phyloP scores from a whole-genome alignment of 2,329 filamentous ascomycete genomes.

The Epichloe gansuensis region DNA sequence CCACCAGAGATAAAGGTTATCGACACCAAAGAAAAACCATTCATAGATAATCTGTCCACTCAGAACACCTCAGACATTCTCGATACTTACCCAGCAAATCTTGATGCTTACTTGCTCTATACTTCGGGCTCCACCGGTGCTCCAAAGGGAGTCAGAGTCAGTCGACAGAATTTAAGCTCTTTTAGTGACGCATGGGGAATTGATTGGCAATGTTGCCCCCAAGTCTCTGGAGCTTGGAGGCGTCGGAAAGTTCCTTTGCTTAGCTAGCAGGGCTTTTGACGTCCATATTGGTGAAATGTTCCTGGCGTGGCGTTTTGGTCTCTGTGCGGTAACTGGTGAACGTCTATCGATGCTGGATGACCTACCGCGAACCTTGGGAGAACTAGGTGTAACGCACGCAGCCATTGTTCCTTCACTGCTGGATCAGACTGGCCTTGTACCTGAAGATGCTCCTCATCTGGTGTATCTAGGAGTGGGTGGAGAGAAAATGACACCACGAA shows the following conservation, averaged over 20 bases:
- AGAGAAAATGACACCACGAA: conserved; percentile 43
- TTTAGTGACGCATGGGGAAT: conserved; percentile 5
- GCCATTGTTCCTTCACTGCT: conserved; percentile 54
- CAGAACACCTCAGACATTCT: not conserved
- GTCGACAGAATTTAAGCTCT: conserved; percentile 37
- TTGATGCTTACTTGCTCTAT: conserved; percentile 43
- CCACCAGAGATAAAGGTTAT: not conserved
- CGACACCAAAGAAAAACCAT: not conserved
- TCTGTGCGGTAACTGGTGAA: conserved; percentile 1
- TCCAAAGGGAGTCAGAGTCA: conserved; percentile 53
- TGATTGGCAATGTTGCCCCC: not conserved
- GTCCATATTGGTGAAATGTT: conserved; percentile 15
- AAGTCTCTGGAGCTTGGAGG: conserved; percentile 9
- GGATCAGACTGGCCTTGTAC: conserved; percentile 35
- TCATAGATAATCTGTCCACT: not conserved
- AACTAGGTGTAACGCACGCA: conserved; percentile 48
- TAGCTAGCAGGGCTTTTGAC: conserved; percentile 15
- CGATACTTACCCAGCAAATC: not conserved
- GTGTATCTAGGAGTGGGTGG: conserved; percentile 56
- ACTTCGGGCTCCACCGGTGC: conserved; percentile 56
- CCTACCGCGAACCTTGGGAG: conserved; percentile 27
- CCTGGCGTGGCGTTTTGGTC: conserved; percentile 4
- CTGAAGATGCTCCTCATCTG: conserved; percentile 47
- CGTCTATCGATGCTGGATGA: conserved; percentile 18
- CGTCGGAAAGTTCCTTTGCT: conserved; percentile 13